These are phyloP conservation scores for Colletotrichum paranaense DNA, from an alignment of 2,329 filamentous ascomycete species.

Conservation along the genomic window DNA sequence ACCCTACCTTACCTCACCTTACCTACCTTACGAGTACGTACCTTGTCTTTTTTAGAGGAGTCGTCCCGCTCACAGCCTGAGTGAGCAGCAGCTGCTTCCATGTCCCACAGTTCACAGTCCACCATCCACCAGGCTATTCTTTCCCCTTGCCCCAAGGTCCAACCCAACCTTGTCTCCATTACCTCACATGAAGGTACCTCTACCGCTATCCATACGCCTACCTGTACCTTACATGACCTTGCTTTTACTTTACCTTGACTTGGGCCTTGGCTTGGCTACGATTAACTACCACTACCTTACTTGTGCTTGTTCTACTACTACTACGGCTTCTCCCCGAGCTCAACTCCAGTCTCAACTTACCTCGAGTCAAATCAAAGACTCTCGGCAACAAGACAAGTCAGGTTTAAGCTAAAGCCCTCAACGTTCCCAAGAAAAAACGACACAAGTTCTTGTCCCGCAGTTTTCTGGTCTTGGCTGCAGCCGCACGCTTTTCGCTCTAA, in stretches of 20 bases:
- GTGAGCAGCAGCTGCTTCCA: no score
- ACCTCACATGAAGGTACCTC: not conserved
- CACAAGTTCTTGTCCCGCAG: not conserved
- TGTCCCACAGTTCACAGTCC: not conserved
- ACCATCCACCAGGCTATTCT: conserved; percentile 10
- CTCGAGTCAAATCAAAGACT: not conserved
- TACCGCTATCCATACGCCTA: not conserved
- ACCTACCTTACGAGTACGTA: conserved; percentile 1
- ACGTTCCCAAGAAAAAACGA: not conserved
- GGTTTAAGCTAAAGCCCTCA: not conserved
- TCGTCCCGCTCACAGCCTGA: not conserved
- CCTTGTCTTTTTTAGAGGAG: conserved; percentile 1
- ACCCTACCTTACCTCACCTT: not conserved
- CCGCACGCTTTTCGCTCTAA: not conserved
- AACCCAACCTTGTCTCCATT: conserved; percentile 3
- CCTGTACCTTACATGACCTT: conserved; percentile 2
- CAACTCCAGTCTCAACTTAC: not conserved
- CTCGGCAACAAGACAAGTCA: not conserved
- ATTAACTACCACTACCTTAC: not conserved
- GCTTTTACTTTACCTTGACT: not conserved
- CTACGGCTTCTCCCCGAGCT: not conserved
- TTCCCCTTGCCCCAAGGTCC: not conserved
- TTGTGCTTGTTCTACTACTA: not conserved
- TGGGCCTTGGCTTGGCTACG: not conserved
- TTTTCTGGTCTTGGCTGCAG: not conserved